Evolutionary conservation across 345 rosid species (phyloP).

Genomic region (Heritiera littoralis): DNA sequence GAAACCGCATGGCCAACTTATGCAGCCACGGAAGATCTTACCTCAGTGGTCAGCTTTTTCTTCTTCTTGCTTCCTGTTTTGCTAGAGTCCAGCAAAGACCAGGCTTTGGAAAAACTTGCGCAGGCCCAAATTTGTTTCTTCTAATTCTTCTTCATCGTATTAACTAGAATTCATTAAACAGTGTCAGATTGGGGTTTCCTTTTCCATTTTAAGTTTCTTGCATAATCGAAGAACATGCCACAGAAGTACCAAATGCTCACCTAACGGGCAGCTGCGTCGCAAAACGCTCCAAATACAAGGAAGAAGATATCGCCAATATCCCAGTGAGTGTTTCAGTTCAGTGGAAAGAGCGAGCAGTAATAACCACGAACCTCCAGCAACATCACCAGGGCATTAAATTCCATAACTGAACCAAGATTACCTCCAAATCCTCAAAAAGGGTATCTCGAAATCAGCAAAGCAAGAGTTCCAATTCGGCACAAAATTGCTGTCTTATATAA

Average conservation of each 20-base stretch:
- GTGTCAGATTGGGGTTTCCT: not conserved
- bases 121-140: not conserved
- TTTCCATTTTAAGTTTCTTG: not conserved
- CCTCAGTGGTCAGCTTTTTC: not conserved
- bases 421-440: not conserved
- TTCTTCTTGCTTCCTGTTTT: not conserved
- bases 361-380: not conserved
- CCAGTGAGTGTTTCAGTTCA: not conserved
- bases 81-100: not conserved
- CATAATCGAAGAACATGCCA: conserved; percentile 5
- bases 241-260: not conserved
- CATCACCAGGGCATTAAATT: conserved; percentile 11
- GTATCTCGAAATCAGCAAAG: conserved; percentile 11
- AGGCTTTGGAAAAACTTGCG: not conserved
- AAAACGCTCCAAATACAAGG: not conserved
- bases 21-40: not conserved
- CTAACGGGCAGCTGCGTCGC: not conserved
- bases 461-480: not conserved
- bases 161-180: conserved; percentile 9
- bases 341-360: not conserved
- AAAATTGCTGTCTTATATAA: not conserved
- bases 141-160: not conserved
- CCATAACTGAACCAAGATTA: not conserved
- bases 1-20: conserved; percentile 1
- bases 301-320: not conserved